Evolutionary conservation across 2,329 filamentous ascomycete genomes (phyloP), one percentile per base, ranked within the genome.

Genomic region (Parascedosporium putredinis): DNA sequence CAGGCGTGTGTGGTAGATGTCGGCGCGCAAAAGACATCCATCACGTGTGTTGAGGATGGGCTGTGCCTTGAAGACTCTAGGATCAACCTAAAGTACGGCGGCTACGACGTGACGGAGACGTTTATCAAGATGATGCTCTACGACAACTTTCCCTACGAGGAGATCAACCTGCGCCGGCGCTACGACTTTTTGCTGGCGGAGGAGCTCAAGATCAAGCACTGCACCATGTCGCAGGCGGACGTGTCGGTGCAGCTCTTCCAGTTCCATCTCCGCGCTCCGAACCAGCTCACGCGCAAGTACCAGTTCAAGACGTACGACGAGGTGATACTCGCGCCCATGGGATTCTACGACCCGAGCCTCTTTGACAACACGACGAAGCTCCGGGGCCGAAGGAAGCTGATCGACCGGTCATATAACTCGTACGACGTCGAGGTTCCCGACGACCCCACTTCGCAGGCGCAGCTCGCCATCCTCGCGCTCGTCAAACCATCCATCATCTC

Each of bases 61-160:
- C 85, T 98, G 67, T 89, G 88, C 60, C 78, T 95, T 23, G 93
- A 97, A 55, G 91, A 96, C 62, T 98, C 93, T 14, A 81, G 93
- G 14, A 80, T 98, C 62, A 97, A 97, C 63, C 71, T 98, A 55
- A 97, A 98, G 64, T 95, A 85, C 59, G 93, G 93, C 47, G 93
- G 93, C 1, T 83, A 78, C 59, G 93, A 98, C 64, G 86, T 97
- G 33, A 97, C 93, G 0, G 88, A 95, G 58, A 86, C 88, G 0
- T 96, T 98, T 60, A 77, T 95, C 63, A 95, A 93, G 68, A 97
- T 97, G 91, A 89, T 97, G 85, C 79, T 98, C 2, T 89, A 86
- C 66, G 90, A 96, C 64, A 86, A 93, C 59, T 96, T 98, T 58
- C 91, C 94, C 4, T 98, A 98, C 63, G 78, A 85, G 45, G 90